Percentiles rank a stretch among this genome's conserved stretches.
phyloP scores from a whole-genome alignment of 2,329 filamentous ascomycete genomes.

The Talaromyces atroroseus region DNA sequence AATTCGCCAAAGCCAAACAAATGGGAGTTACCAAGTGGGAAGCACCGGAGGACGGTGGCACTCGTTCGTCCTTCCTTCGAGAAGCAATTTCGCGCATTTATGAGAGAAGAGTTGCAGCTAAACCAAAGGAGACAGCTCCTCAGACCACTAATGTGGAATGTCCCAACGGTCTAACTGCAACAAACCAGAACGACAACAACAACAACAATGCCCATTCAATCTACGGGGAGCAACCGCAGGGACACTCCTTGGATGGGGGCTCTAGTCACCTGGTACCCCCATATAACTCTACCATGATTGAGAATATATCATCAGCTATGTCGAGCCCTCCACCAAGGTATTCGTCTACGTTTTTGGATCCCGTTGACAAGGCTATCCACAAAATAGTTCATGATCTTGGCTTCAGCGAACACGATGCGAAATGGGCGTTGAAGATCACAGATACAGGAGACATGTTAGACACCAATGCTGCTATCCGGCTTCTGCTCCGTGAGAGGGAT shows the following conservation, averaged over 20 bases:
- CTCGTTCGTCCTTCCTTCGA: conserved; percentile 54
- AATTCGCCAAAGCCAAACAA: conserved; percentile 49
- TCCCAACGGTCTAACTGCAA: not conserved
- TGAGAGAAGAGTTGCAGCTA: conserved; percentile 36
- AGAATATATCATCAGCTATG: conserved; percentile 7
- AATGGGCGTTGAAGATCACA: conserved; percentile 53
- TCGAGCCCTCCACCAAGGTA: conserved; percentile 15
- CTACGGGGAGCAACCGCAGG: not conserved
- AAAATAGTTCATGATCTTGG: conserved; percentile 55
- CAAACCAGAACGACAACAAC: not conserved
- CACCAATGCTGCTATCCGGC: conserved; percentile 52
- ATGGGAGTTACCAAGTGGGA: conserved; percentile 56
- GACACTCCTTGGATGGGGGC: conserved; percentile 7
- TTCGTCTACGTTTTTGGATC: conserved; percentile 38
- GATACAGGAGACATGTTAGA: conserved; percentile 57
- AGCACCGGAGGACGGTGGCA: conserved; percentile 41
- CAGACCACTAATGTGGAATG: conserved; percentile 13
- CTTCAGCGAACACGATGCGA: conserved; percentile 51
- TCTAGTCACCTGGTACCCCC: not conserved
- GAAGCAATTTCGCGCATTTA: conserved; percentile 57
- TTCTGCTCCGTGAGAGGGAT: conserved; percentile 43
- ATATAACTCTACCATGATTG: not conserved
- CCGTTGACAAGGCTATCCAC: conserved; percentile 52
- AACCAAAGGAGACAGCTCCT: not conserved
- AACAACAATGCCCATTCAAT: not conserved